Evolutionary conservation across 352 stramenopile genomes (phyloP).

Genomic region (Pythium periplocum): DNA sequence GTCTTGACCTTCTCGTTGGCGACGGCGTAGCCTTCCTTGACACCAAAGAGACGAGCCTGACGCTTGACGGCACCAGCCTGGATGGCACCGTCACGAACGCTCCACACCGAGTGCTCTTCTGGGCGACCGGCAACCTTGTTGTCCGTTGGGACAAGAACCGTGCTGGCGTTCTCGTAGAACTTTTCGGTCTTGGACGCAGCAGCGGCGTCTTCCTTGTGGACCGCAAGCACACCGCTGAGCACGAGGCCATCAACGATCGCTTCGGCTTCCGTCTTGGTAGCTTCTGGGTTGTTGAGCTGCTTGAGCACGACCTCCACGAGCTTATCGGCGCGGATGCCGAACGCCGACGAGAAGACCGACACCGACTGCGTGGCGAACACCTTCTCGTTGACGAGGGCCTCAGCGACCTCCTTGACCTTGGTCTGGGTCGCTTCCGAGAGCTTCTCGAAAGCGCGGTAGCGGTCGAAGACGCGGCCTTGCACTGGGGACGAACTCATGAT

Average conservation of each 20-base stretch:
- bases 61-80: constrained; percentile 34
- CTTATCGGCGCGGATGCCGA: constrained; percentile 14
- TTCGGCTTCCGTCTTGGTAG: too few relatives aligned
- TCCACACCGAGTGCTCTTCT: constrained; percentile 8
- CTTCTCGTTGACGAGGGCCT: constrained; percentile 17
- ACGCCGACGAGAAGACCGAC: constrained; percentile 17
- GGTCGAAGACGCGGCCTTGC: constrained; percentile 16
- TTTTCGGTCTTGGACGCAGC: too few relatives aligned
- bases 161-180: too few relatives aligned
- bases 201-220: too few relatives aligned
- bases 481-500: constrained; percentile 8
- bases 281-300: too few relatives aligned
- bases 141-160: too few relatives aligned
- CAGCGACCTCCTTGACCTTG: constrained; percentile 13
- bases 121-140: too few relatives aligned
- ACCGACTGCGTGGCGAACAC: constrained; percentile 15
- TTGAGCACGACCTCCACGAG: constrained; percentile 15
- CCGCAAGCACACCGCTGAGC: too few relatives aligned
- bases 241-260: too few relatives aligned
- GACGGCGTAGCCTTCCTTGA: constrained; percentile 48
- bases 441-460: constrained; percentile 17
- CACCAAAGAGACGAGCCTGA: constrained; percentile 47
- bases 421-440: constrained; percentile 13
- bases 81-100: constrained; percentile 10
- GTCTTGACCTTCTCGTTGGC: constrained; percentile 37